Conservation (phyloP, 768 basidiomycete species). For the Tulasnella sp. region DNA sequence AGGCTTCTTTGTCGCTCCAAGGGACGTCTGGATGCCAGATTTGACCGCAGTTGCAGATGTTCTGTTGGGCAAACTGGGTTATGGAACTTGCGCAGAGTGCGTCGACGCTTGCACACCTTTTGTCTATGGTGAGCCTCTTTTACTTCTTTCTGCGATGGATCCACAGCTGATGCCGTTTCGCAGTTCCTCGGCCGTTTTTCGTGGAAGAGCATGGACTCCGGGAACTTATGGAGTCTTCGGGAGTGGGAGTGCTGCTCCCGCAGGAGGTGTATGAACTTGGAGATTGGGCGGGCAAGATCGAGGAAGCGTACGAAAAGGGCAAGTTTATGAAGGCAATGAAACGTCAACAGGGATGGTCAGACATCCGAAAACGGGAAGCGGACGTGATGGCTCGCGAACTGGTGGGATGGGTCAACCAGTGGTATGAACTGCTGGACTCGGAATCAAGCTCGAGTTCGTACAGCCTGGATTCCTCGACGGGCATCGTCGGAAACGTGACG, state of each 20-base stretch:
- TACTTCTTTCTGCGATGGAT: not conserved
- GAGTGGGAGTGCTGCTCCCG: constrained; percentile 64
- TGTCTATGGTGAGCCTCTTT: constrained; percentile 55
- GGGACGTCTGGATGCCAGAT: constrained; percentile 79
- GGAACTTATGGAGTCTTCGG: constrained; percentile 56
- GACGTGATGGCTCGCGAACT: constrained; percentile 52
- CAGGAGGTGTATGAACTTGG: constrained; percentile 65
- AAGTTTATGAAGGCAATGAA: constrained; percentile 46
- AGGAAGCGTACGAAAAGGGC: constrained; percentile 56
- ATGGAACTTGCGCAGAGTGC: constrained; percentile 77
- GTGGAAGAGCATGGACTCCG: constrained; percentile 76
- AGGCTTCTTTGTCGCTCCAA: constrained; percentile 69
- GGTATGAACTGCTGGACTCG: constrained; percentile 30
- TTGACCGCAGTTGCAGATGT: constrained; percentile 69
- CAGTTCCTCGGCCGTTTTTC: constrained; percentile 74
- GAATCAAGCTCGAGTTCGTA: not conserved
- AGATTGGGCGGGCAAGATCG: constrained; percentile 60
- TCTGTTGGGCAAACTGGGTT: constrained; percentile 74
- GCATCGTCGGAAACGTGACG: not conserved
- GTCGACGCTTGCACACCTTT: constrained; percentile 73
- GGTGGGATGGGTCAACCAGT: constrained; percentile 48
- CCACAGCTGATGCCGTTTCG: not conserved
- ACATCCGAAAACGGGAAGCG: constrained; percentile 41
- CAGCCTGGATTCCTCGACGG: not conserved
- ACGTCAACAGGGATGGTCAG: constrained; percentile 41